Base-by-base conservation (phyloP, 1,284 basidiomycete species). In the Cerrena zonata region DNA sequence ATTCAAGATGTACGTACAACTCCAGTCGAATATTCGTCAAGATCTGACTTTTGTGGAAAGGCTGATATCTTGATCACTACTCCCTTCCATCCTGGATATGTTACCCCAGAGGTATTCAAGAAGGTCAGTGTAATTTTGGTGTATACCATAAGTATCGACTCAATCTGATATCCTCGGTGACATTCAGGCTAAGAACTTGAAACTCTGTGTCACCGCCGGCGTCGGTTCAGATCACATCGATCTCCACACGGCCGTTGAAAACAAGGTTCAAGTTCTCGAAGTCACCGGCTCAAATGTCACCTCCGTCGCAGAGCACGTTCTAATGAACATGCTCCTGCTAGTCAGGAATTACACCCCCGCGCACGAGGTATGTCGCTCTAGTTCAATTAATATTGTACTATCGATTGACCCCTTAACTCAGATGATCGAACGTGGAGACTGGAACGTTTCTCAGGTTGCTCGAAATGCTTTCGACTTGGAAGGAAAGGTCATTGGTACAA, bases 201-300 rank as follows among this genome's bases (percentile, higher is more conserved):
- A 92, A 73, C 71, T 94, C 55, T 91, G 87, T 64, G 79, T 94
- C 61, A 95, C 92, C 10, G 92, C 93, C 51, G 93, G 93, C 69
- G 92, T 95, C 38, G 91, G 91, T 15, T 92, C 89, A 21, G 92
- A 94, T 71, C 89, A 91, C 71, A 84, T 94, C 60, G 91, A 94
- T 66, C 78, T 95, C 47, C 84, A 94, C 62, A 87, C 88, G 21
- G 57, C 57, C 19, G 51, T 56, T 24, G 51, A 56, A 40, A 40
- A 46, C 25, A 50, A 45, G 22, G 45, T 56, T 38, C 45, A 55
- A 43, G 53, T 57, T 13, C 47, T 58, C 42, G 50, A 61, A 47
- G 60, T 62, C 27, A 55, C 61, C 22, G 61, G 61, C 41, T 62
- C 61, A 34, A 91, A 92, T 62, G 87, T 93, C 58, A 84, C 88